Evolutionary conservation across 164 flowering plant genomes (phyloP), one percentile per base, ranked within the genome.

Genomic region (Macadamia tetraphylla): DNA sequence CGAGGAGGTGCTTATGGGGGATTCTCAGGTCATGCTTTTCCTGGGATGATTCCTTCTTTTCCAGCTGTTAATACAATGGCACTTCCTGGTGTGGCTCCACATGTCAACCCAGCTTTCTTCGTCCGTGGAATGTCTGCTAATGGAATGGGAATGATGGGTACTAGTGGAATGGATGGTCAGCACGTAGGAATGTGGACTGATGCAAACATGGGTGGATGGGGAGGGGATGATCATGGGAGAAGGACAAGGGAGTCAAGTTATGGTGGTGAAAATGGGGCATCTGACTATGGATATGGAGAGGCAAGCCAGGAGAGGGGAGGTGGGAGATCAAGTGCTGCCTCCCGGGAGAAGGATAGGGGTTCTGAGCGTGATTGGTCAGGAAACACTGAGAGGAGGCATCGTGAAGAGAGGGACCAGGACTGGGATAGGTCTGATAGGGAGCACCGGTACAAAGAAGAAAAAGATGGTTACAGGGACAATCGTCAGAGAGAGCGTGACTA

Each of bases 71-170:
- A 86, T 65, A 61, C 87, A 0, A 79, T 85, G 75, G 89, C 81
- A 60, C 78, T 86, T 76, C 79, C 86, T 51, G 88, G 89, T 51
- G 92, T 88, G 57, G 87, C 92, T 13, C 92, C 90, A 40, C 92
- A 88, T 82, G 88, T 88, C 29, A 88, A 88, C 71, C 92, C 92
- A 29, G 92, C 90, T 51, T 88, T 88, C 72, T 88, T 88, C 71
- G 88, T 84, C 15, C 81, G 90, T 18, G 92, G 90, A 58, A 77
- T 88, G 81, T 58, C 80, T 65, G 72, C 86, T 17, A 85, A 82
- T 74, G 90, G 88, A 42, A 86, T 88, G 90, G 85, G 82, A 43
- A 86, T 88, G 85, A 84, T 88, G 89, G 87, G 83, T 57, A 67
- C 72, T 62, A 63, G 77, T 64, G 88, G 86, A 43, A 86, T 88